Conservation (phyloP, 495 filamentous ascomycete genomes). For the Penicillium longicatenatum region DNA sequence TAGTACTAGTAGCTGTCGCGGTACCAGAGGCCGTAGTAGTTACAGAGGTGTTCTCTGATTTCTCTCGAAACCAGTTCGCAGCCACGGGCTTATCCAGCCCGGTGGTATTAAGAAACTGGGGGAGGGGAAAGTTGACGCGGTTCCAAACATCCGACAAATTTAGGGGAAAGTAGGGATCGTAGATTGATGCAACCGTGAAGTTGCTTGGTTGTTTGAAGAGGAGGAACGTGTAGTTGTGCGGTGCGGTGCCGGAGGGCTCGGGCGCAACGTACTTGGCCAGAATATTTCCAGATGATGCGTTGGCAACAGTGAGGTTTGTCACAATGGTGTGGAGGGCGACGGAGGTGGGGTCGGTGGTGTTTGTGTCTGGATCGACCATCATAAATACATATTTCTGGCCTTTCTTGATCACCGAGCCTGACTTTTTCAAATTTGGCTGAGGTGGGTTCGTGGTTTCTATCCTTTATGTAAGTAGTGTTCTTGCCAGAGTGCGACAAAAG, state of each 20-base stretch:
- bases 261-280: slow-evolving; percentile 2
- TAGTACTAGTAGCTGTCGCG: not conserved
- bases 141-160: not conserved
- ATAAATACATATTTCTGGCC: slow-evolving; percentile 4
- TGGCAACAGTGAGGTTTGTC: not conserved
- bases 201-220: slow-evolving; percentile 2
- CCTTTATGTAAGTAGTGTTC: not conserved
- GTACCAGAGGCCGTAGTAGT: not conserved
- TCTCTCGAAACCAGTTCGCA: slow-evolving; percentile 1
- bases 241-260: not conserved
- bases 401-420: not conserved
- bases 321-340: slow-evolving; percentile 3
- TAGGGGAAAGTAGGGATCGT: not conserved
- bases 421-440: not conserved
- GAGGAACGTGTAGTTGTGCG: slow-evolving; percentile 8
- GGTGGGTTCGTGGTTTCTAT: not conserved
- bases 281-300: not conserved
- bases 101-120: not conserved
- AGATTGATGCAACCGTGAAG: not conserved
- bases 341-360: not conserved
- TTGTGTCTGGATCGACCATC: slow-evolving; percentile 6
- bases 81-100: slow-evolving; percentile 2
- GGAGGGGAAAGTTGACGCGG: slow-evolving; percentile 4
- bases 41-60: not conserved
- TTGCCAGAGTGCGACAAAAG: not conserved